Evolutionary conservation across 352 stramenopile species (phyloP).

Genomic region (Sclerospora graminicola): DNA sequence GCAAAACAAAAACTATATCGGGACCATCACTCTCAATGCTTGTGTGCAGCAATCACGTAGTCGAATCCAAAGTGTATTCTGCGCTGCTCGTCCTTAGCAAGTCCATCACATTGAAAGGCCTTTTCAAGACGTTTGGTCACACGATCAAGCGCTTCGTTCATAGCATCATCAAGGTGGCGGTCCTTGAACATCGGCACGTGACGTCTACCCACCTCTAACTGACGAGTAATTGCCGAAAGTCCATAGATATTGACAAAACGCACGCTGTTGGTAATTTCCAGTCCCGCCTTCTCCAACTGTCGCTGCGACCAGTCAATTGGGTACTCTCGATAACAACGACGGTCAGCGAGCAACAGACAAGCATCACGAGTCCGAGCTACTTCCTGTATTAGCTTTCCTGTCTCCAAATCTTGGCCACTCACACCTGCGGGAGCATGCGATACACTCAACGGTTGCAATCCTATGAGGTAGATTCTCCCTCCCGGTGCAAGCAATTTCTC

Average conservation of each 20-base stretch:
- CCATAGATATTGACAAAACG: constrained; percentile 86
- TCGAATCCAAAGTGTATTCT: constrained; percentile 80
- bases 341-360: constrained; percentile 81
- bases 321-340: constrained; percentile 87
- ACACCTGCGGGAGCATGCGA: constrained; percentile 15
- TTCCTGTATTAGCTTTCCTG: constrained; percentile 41
- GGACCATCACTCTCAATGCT: constrained; percentile 1
- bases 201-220: constrained; percentile 81
- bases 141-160: constrained; percentile 44
- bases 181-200: constrained; percentile 77
- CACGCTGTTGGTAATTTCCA: constrained; percentile 41
- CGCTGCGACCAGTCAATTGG: constrained; percentile 81
- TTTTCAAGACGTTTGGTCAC: constrained; percentile 31
- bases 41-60: constrained; percentile 72
- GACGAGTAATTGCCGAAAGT: constrained; percentile 70
- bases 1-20: background rate
- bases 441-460: constrained; percentile 80
- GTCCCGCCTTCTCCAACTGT: constrained; percentile 46
- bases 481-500: constrained; percentile 58
- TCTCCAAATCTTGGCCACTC: constrained; percentile 18
- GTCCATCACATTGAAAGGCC: constrained; percentile 15
- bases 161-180: constrained; percentile 20
- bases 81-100: constrained; percentile 21
- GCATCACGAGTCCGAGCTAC: constrained; percentile 75
- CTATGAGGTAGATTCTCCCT: constrained; percentile 85